Conservation (phyloP, 805 yeast genomes). For the Saccharomycopsis lassenensis region DNA sequence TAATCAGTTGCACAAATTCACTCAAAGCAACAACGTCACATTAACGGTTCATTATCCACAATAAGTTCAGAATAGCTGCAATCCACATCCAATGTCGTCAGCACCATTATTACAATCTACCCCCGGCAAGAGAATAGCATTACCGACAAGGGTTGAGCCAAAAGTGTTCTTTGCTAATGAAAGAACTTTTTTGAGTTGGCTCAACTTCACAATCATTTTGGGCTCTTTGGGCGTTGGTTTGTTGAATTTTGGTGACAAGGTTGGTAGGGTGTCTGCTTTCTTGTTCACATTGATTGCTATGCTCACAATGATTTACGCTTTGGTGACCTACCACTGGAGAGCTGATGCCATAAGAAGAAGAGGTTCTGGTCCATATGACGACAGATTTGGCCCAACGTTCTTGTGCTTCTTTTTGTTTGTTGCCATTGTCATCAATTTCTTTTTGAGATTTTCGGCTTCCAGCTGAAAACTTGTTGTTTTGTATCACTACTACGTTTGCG, state of each 20-base stretch:
- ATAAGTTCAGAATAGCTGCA: too few species aligned
- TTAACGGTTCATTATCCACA: too few species aligned
- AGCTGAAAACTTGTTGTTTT: too few species aligned
- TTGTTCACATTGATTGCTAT: conserved; percentile 91
- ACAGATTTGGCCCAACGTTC: conserved; percentile 96
- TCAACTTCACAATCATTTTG: conserved; percentile 94
- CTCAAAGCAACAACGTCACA: too few species aligned
- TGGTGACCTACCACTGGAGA: conserved; percentile 97
- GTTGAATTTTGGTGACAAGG: conserved; percentile 88
- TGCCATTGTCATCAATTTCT: conserved; percentile 89
- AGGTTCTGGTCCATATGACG: conserved; percentile 99
- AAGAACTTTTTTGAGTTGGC: conserved; percentile 96
- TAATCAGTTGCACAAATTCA: too few species aligned
- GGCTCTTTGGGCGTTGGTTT: conserved; percentile 96
- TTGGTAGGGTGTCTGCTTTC: conserved; percentile 89
- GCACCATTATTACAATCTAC: conserved; percentile 64
- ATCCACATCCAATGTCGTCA: conserved; percentile 60
- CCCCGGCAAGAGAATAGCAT: conserved; percentile 86
- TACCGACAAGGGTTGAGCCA: conserved; percentile 98
- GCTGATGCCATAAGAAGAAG: conserved; percentile 96
- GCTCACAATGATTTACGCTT: conserved; percentile 95
- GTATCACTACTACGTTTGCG: too few species aligned
- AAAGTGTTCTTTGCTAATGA: conserved; percentile 98
- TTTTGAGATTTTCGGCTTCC: conserved; percentile 73
- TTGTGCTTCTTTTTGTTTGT: conserved; percentile 84